Evolutionary conservation across 2,329 filamentous ascomycete species (phyloP), one percentile per base, ranked within the genome.

Genomic region (Fusarium nodosum): DNA sequence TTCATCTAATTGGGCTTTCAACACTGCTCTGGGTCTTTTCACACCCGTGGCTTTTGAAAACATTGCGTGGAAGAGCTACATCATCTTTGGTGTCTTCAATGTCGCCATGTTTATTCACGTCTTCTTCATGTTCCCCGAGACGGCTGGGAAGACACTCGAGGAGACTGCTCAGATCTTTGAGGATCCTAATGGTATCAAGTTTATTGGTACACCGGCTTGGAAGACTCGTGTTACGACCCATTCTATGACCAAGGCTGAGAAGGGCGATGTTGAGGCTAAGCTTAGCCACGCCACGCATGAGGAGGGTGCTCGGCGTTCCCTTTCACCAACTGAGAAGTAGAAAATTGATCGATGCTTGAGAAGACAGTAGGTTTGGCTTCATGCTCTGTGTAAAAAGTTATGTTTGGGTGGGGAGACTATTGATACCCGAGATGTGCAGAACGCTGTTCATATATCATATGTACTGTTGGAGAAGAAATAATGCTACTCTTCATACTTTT

Each of bases 91-190:
- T 1, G 57, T 72, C 1, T 74, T 74, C 44, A 74, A 74, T 26
- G 39, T 70, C 8, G 65, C 59, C 18, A 71, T 69, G 57, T 62
- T 72, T 1, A 12, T 71, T 7, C 72, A 74, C 13, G 68, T 75
- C 7, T 84, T 83, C 70, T 78, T 84, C 64, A 78, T 83, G 66
- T 84, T 84, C 58, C 82, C 82, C 0, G 83, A 85, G 61, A 84
- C 83, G 0, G 79, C 81, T 62, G 73, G 74, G 66, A 83, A 84
- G 41, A 84, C 82, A 2, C 80, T 91, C 3, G 89, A 91, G 75
- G 89, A 91, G 72, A 86, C 91, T 75, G 88, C 91, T 57, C 45
- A 73, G 9, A 76, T 79, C 39, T 80, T 80, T 20, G 71, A 73
- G 15, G 71, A 73, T 4, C 67, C 69, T 0, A 18, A 73, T 4